These are phyloP conservation scores for Wickerhamomyces silvicola DNA, from an alignment of 805 yeast genomes.

Conservation along the genomic window DNA sequence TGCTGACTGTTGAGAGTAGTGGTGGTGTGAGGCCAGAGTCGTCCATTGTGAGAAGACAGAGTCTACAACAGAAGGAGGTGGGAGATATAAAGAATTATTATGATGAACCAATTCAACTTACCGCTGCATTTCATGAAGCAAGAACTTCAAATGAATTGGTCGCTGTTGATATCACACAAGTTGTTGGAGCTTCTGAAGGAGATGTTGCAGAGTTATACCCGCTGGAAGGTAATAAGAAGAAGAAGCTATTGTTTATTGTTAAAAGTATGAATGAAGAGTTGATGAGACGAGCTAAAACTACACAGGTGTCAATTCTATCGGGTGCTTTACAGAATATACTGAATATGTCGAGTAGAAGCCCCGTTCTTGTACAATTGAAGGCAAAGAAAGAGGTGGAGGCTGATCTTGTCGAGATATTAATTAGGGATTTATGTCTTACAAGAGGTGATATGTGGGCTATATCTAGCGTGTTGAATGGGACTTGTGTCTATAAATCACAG, in stretches of 20 bases:
- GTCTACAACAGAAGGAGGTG: background rate
- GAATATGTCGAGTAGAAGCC: slow-evolving; percentile 61
- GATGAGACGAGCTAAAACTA: slow-evolving; percentile 24
- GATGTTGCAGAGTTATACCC: slow-evolving; percentile 67
- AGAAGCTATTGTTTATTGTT: slow-evolving; percentile 39
- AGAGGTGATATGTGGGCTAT: slow-evolving; percentile 93
- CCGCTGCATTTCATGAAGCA: slow-evolving; percentile 53
- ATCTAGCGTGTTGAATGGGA: slow-evolving; percentile 50
- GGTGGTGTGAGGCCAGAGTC: background rate
- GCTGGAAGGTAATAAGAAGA: slow-evolving; percentile 28
- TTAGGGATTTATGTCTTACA: slow-evolving; percentile 74
- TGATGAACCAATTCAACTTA: slow-evolving; percentile 15
- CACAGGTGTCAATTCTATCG: slow-evolving; percentile 50
- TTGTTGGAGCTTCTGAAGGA: slow-evolving; percentile 67
- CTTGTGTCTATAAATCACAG: slow-evolving; percentile 65
- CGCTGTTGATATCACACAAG: slow-evolving; percentile 47
- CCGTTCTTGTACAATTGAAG: slow-evolving; percentile 50
- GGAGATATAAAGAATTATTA: slow-evolving; percentile 2
- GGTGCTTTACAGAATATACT: slow-evolving; percentile 54
- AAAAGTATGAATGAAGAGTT: slow-evolving; percentile 27
- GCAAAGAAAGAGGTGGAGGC: slow-evolving; percentile 50
- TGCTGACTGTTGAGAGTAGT: slow-evolving; percentile 19
- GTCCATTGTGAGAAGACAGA: background rate
- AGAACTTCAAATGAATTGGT: slow-evolving; percentile 54
- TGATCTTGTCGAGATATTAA: slow-evolving; percentile 74